Evolutionary conservation across 108 stramenopile species (phyloP).

Genomic region (Nitzschia putrida): DNA sequence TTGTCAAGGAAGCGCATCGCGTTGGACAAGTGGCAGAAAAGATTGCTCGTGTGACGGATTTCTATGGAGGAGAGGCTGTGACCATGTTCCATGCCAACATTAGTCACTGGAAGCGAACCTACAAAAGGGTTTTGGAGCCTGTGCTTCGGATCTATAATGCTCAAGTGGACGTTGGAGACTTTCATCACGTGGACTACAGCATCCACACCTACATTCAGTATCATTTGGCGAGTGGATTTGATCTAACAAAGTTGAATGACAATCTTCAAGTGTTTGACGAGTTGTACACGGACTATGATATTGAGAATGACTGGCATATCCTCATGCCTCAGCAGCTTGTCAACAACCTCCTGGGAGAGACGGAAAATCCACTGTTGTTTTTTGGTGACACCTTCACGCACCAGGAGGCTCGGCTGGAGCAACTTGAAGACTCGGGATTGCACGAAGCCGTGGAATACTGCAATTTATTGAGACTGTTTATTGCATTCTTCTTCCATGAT

Average conservation of each 20-base stretch:
- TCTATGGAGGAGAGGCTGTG: slow-evolving; percentile 33
- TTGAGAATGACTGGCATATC: slow-evolving; percentile 29
- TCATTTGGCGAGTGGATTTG: slow-evolving; percentile 34
- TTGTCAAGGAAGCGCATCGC: slow-evolving; percentile 28
- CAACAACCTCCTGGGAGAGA: slow-evolving; percentile 29
- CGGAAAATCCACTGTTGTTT: slow-evolving; percentile 19
- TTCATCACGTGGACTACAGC: slow-evolving; percentile 24
- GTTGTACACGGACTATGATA: slow-evolving; percentile 20
- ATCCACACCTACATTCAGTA: slow-evolving; percentile 33
- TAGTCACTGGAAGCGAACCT: slow-evolving; percentile 29
- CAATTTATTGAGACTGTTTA: slow-evolving; percentile 27
- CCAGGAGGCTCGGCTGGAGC: slow-evolving; percentile 13
- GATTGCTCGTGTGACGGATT: slow-evolving; percentile 16
- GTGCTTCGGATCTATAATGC: slow-evolving; percentile 33
- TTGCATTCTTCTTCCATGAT: slow-evolving; percentile 32
- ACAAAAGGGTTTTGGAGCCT: slow-evolving; percentile 23
- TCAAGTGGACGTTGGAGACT: slow-evolving; percentile 39
- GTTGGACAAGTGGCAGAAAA: slow-evolving; percentile 29
- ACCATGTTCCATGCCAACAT: slow-evolving; percentile 31
- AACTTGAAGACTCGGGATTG: slow-evolving; percentile 8
- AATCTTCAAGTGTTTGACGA: slow-evolving; percentile 30
- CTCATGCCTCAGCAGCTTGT: slow-evolving; percentile 21
- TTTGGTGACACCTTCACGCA: slow-evolving; percentile 19
- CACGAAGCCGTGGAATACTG: slow-evolving; percentile 23
- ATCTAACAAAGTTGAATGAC: slow-evolving; percentile 24